These are phyloP conservation scores for Eustoma russellianum DNA, from an alignment of 257 asterid genomes.

Conservation along the genomic window DNA sequence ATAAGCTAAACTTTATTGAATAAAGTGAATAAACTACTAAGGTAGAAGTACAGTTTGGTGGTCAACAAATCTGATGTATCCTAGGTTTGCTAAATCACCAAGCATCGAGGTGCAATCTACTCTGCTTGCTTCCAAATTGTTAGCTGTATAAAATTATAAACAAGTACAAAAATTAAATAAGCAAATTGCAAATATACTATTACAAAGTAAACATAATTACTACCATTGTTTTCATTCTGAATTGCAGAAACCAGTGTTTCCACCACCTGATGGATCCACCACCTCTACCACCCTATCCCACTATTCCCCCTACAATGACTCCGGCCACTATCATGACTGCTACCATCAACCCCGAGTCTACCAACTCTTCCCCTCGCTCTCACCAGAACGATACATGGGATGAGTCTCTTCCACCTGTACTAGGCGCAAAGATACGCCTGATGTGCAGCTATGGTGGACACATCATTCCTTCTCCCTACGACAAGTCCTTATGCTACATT, in stretches of 20 bases:
- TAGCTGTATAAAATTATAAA: no score
- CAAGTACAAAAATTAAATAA: background rate
- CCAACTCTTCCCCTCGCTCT: slow-evolving; percentile 40
- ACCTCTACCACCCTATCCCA: slow-evolving; percentile 14
- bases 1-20: no score
- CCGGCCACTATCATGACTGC: slow-evolving; percentile 11
- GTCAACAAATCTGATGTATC: no score
- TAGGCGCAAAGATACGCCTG: slow-evolving; percentile 57
- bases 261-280: slow-evolving; percentile 40
- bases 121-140: no score
- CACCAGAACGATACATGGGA: slow-evolving; percentile 41
- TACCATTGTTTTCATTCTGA: slow-evolving; percentile 6
- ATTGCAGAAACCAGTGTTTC: background rate
- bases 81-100: no score
- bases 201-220: background rate
- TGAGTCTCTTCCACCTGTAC: slow-evolving; percentile 33
- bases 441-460: slow-evolving; percentile 81
- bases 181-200: slow-evolving; percentile 1
- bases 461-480: slow-evolving; percentile 74
- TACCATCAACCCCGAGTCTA: slow-evolving; percentile 29
- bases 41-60: no score
- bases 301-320: slow-evolving; percentile 9
- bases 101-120: no score
- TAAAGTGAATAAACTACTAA: no score
- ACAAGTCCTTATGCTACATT: slow-evolving; percentile 62